These are phyloP conservation scores for Saccharomycopsis sp. DNA, from an alignment of 805 yeast genomes.

Conservation along the genomic window DNA sequence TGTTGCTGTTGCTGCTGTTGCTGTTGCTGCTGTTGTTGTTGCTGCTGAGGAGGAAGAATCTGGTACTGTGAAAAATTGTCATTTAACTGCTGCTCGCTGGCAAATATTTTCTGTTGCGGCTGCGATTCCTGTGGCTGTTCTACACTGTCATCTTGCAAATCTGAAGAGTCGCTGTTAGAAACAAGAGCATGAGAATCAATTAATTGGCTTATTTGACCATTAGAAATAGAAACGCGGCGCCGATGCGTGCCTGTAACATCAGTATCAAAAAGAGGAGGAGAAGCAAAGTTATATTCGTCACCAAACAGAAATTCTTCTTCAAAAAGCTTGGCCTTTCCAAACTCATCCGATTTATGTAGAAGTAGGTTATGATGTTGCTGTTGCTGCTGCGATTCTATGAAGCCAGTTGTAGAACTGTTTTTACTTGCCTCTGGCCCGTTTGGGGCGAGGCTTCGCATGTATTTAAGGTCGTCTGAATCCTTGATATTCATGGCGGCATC, in stretches of 20 bases:
- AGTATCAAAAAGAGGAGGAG: constrained; percentile 42
- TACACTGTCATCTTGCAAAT: not conserved
- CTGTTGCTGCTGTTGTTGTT: constrained; percentile 4
- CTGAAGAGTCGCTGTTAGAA: constrained; percentile 22
- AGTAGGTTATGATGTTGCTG: not conserved
- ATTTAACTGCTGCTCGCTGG: constrained; percentile 13
- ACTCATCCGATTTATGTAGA: not conserved
- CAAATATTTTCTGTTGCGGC: constrained; percentile 8
- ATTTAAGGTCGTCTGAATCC: not conserved
- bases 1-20: constrained; percentile 9
- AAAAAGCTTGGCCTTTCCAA: not conserved
- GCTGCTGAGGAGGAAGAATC: constrained; percentile 2
- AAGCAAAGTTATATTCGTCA: constrained; percentile 27
- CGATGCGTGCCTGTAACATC: constrained; percentile 37
- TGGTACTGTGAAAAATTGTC: constrained; percentile 1
- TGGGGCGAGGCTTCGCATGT: no score
- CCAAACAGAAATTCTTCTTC: not conserved
- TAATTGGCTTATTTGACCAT: constrained; percentile 80
- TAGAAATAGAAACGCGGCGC: constrained; percentile 73
- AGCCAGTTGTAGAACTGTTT: no score
- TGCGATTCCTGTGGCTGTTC: constrained; percentile 7
- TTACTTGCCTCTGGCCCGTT: no score
- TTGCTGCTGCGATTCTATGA: no score
- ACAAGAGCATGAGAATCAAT: constrained; percentile 34
- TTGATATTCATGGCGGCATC: not conserved